These are phyloP conservation scores for Blastobotrys buckinghamii DNA, from an alignment of 1,139 yeast genomes.

Conservation along the genomic window DNA sequence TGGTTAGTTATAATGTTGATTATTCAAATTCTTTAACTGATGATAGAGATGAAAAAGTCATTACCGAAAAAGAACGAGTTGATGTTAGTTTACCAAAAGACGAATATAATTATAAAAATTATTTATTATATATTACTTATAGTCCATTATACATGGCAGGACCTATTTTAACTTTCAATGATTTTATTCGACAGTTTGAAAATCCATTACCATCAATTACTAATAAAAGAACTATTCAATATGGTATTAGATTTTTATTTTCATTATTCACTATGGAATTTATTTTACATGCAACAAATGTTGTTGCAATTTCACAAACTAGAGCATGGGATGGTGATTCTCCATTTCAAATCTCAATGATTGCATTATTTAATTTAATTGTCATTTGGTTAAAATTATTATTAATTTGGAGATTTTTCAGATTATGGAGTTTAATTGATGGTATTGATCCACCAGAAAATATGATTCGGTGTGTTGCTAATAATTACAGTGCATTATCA, in stretches of 20 bases:
- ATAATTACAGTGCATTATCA: slow-evolving; percentile 84
- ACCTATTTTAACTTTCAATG: slow-evolving; percentile 89
- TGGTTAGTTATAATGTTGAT: slow-evolving; percentile 80
- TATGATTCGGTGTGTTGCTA: slow-evolving; percentile 94
- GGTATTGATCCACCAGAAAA: slow-evolving; percentile 96
- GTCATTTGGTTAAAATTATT: slow-evolving; percentile 86
- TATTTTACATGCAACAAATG: slow-evolving; percentile 79
- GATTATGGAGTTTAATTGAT: slow-evolving; percentile 88
- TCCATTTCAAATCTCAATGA: slow-evolving; percentile 92
- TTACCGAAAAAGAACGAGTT: slow-evolving; percentile 63
- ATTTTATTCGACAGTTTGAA: slow-evolving; percentile 63
- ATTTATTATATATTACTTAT: slow-evolving; percentile 70
- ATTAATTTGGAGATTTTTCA: slow-evolving; percentile 93
- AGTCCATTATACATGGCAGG: slow-evolving; percentile 94
- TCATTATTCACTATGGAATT: slow-evolving; percentile 87
- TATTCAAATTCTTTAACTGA: slow-evolving; percentile 33
- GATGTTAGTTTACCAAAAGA: slow-evolving; percentile 52
- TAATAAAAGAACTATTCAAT: slow-evolving; percentile 48
- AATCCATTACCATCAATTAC: slow-evolving; percentile 49
- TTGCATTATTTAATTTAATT: slow-evolving; percentile 83
- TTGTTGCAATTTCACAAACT: slow-evolving; percentile 83
- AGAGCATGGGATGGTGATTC: slow-evolving; percentile 88
- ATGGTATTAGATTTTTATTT: slow-evolving; percentile 60
- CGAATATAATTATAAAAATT: slow-evolving; percentile 59
- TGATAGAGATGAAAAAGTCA: slow-evolving; percentile 15